Base-by-base conservation (phyloP, 495 filamentous ascomycete species). In the Aspergillus indologenus region DNA sequence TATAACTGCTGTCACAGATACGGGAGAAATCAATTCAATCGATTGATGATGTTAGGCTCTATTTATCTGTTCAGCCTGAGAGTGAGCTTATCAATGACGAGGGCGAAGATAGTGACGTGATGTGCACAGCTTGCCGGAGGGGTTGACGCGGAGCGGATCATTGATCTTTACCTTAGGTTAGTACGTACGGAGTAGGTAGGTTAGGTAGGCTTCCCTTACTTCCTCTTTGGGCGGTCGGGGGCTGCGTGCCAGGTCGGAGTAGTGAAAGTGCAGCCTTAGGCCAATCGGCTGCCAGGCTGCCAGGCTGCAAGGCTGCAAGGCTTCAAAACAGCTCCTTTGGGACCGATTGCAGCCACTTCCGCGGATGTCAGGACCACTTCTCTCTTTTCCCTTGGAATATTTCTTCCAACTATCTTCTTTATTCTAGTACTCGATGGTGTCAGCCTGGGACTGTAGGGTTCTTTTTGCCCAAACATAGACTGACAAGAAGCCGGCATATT, bases 171-270 rank as follows among this genome's bases (percentile, higher is more conserved):
- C n/a, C n/a, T n/a, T n/a, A n/a, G n/a, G n/a, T n/a, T n/a, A n/a
- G n/a, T n/a, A n/a, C n/a, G n/a, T n/a, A n/a, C n/a, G n/a, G n/a
- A n/a, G n/a, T n/a, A n/a, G n/a, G n/a, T n/a, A n/a, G n/a, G n/a
- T n/a, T n/a, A n/a, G n/a, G n/a, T n/a, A n/a, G n/a, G n/a, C n/a
- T n/a, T n/a, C n/a, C n/a, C n/a, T n/a, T n/a, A n/a, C n/a, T 40
- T 11, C 34, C 23, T 42, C 34, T 54, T 43, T 26, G 43, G 52
- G 40, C 52, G 34, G 52, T 44, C 17, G 52, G 34, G 31, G 21
- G 21, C 26, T 23, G 34, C 3, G 19, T n/a, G 34, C 52, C 34
- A n/a, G n/a, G n/a, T n/a, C n/a, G n/a, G n/a, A n/a, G n/a, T n/a
- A n/a, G n/a, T n/a, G n/a, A n/a, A n/a, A n/a, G n/a, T n/a, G n/a